A percentile compares a stretch with the other conserved stretches of the same genome.
These are phyloP conservation scores for Paecilomyces sp. DNA, from an alignment of 2,329 filamentous ascomycete species.

Conservation along the genomic window DNA sequence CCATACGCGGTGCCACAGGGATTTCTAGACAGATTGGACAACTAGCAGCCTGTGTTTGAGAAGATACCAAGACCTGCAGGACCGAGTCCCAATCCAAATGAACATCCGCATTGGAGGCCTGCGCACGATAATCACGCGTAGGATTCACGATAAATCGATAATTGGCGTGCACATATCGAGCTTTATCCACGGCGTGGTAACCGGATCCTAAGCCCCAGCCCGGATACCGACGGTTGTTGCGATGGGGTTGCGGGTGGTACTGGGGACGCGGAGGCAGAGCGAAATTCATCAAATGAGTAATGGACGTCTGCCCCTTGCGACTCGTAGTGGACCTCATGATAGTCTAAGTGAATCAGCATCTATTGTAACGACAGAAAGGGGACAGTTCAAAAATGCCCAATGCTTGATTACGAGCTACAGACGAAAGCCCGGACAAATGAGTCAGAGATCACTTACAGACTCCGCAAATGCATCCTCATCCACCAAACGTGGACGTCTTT, in stretches of 20 bases:
- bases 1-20: conserved; percentile 92
- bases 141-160: conserved; percentile 95
- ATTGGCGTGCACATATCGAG: conserved; percentile 88
- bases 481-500: conserved; percentile 64
- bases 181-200: conserved; percentile 85
- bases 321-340: conserved; percentile 58
- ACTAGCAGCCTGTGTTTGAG: conserved; percentile 77
- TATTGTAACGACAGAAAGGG: conserved; percentile 1
- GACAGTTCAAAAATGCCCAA: background rate
- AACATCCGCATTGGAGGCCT: conserved; percentile 79
- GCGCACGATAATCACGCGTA: conserved; percentile 66
- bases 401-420: background rate
- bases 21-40: conserved; percentile 94
- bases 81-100: conserved; percentile 88
- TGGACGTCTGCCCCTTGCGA: conserved; percentile 89
- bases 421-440: background rate
- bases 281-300: conserved; percentile 94
- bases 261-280: conserved; percentile 68
- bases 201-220: conserved; percentile 83
- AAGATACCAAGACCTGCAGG: conserved; percentile 83
- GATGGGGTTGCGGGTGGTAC: conserved; percentile 47
- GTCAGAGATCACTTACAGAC: conserved; percentile 46
- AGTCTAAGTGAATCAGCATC: conserved; percentile 33
- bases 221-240: conserved; percentile 61
- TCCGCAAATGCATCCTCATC: conserved; percentile 87